A percentile compares a stretch with the other conserved stretches of the same genome.
Conservation (phyloP, 495 filamentous ascomycete species). For the Astrothelium subdiscretum region DNA sequence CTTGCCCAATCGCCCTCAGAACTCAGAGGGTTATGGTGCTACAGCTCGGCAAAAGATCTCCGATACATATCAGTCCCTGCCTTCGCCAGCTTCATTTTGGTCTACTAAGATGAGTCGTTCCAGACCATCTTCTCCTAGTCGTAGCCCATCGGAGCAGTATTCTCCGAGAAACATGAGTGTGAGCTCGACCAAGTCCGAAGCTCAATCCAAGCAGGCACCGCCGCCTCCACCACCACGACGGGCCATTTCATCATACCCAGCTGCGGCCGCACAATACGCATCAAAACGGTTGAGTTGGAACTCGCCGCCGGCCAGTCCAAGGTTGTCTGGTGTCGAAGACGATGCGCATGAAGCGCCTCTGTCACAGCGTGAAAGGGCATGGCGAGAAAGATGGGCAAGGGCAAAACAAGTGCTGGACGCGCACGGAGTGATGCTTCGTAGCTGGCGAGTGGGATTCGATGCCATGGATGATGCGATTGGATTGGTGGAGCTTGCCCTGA, state of each 20-base stretch:
- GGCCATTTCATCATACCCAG: conserved; percentile 30
- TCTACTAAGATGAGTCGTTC: neutral
- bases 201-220: conserved; percentile 15
- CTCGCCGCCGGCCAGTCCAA: conserved; percentile 9
- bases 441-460: conserved; percentile 80
- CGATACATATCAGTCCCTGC: conserved; percentile 2
- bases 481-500: conserved; percentile 37
- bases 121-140: neutral
- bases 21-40: neutral
- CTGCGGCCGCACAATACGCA: conserved; percentile 34
- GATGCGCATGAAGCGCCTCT: conserved; percentile 17
- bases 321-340: conserved; percentile 5
- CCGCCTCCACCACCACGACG: conserved; percentile 31
- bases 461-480: conserved; percentile 46
- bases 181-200: neutral
- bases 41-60: conserved; percentile 1
- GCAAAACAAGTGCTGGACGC: conserved; percentile 59
- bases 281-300: conserved; percentile 20
- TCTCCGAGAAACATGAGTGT: conserved; percentile 8
- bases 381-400: conserved; percentile 64
- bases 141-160: conserved; percentile 7
- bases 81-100: neutral
- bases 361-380: conserved; percentile 75
- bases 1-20: conserved; percentile 6
- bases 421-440: conserved; percentile 62